Evolutionary conservation across 331 rosid species (phyloP), one percentile per base, ranked within the genome.

Genomic region (Cydonia oblonga): DNA sequence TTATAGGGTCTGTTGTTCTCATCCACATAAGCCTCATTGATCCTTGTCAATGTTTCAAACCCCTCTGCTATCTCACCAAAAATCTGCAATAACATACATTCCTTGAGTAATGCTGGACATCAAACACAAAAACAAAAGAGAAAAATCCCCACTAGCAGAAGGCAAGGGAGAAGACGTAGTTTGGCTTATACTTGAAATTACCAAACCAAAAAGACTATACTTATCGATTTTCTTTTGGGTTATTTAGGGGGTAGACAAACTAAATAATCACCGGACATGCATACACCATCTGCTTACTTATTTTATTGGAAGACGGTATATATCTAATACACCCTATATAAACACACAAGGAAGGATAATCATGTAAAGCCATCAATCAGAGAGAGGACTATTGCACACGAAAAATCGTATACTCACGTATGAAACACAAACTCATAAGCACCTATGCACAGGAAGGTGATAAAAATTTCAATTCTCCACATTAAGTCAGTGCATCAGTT

Each of bases 51-150:
- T 32, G 96, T 88, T 61, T 93, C 98, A 61, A 89, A 80, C 61
- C 98, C 98, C 84, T 93, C 98, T 11, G 93, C 98, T 70, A 93
- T 70, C 89, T 91, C 96, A 22, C 96, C 98, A 85, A 93, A 93
- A 75, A 89, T 95, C 97, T 93, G 74, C 71, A 77, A 66, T 53
- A 40, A 76, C 30, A 71, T 66, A 40, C 30, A 68, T 15, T 32
- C 42, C 53, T 71, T 72, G 51, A 70, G 56, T 56, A 29, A 58
- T 25, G 58, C 52, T 4, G 26, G 25, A 11, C 25, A 61, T 65
- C 7, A 30, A 22, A 49, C 59, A 53, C n/a, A 25, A 7, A 22
- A 26, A 22, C 10, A 33, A 25, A 38, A 26, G 44, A 19, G 8
- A 64, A 56, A 54, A 22, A 7, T 20, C 38, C 24, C 7, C 0